Conservation (phyloP, 1,284 basidiomycete species). For the Naganishia sp. region DNA sequence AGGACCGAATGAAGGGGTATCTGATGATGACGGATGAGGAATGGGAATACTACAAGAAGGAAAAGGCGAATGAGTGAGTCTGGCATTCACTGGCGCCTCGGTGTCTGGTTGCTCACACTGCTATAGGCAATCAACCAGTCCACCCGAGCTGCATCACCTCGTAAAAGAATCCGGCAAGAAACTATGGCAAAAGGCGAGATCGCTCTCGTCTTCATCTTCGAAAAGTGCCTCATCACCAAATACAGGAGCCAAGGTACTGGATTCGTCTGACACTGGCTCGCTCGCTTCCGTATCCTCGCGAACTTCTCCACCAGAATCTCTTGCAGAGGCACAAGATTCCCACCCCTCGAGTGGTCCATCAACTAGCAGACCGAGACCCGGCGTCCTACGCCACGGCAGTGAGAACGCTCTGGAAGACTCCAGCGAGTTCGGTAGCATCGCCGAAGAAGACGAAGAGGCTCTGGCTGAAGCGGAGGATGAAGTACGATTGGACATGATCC, state of each 20-base stretch:
- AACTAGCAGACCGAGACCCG: not conserved
- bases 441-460: constrained; percentile 31
- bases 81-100: not conserved
- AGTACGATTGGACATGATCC: constrained; percentile 1
- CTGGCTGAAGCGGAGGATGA: constrained; percentile 33
- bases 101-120: not conserved
- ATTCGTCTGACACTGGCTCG: constrained; percentile 3
- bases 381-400: not conserved
- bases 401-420: constrained; percentile 26
- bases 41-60: constrained; percentile 49
- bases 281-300: not conserved
- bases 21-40: constrained; percentile 50
- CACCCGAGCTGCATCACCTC: constrained; percentile 48
- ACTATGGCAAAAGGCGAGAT: constrained; percentile 46
- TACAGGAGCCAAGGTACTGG: not conserved
- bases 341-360: not conserved
- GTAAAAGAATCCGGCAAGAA: constrained; percentile 45
- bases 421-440: constrained; percentile 30
- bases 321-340: not conserved
- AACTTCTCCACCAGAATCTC: constrained; percentile 12
- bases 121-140: constrained; percentile 32
- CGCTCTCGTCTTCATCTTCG: constrained; percentile 31
- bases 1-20: constrained; percentile 15
- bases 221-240: constrained; percentile 20
- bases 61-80: constrained; percentile 39